Evolutionary conservation across 23 red algal genomes (phyloP), one percentile per base, ranked within the genome.

Genomic region (Gracilaria domingensis): DNA sequence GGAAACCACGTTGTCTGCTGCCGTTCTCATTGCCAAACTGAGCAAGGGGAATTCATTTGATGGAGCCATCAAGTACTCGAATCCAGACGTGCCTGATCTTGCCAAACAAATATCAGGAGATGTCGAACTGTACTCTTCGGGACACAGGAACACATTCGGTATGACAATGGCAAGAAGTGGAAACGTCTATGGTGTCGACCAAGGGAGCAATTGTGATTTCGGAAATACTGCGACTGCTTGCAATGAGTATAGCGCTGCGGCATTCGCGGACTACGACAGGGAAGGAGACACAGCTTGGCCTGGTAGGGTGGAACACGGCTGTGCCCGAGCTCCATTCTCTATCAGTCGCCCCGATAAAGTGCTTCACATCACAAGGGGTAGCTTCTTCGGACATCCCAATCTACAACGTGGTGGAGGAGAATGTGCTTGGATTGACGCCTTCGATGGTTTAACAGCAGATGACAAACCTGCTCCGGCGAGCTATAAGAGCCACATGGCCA

Each of bases 341-440:
- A 47, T 81, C 0, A 16, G 32, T 9, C 67, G 83, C 11, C 58
- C 73, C 23, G 92, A 94, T 74, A 87, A 87, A 28, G n/a, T 94
- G 12, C 67, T 94, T 26, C 72, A 88, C n/a, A 74, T 94, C 2
- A 87, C 64, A 26, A n/a, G 35, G 28, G 92, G 92, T 16, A 82
- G 58, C 54, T 94, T 74, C 44, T 94, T 88, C 59, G 92, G 92
- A 17, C 84, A 82, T 54, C 75, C 92, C 26, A 94, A 94, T 57
- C 34, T 87, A 39, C 37, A 69, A 13, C 81, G 92, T 23, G 72
- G 58, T 67, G 62, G 62, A 42, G 89, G 32, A 1, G 83, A 88
- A 33, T 87, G 83, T 57, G 92, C 48, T 58, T 82, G 75, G 70
- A 72, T 87, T 39, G 83, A 94, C 55, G 40, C 81, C 13, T 81